Evolutionary conservation across 1,284 basidiomycete genomes (phyloP).

Genomic region (Puccinia coronata): DNA sequence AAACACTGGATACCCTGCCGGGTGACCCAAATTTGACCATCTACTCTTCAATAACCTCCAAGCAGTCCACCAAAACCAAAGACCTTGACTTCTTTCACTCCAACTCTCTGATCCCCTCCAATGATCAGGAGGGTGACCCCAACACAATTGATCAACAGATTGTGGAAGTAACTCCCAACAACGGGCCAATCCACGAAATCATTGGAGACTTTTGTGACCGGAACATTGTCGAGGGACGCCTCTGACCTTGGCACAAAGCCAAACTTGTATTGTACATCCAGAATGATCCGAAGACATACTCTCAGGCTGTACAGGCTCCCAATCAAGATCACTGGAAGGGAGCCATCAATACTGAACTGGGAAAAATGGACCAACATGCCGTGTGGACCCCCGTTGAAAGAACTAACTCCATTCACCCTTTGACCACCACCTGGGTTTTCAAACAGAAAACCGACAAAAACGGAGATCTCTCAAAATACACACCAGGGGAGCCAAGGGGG

Average conservation of each 20-base stretch:
- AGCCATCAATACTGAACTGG: background rate
- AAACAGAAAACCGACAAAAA: constrained; percentile 59
- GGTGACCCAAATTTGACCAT: too few relatives aligned
- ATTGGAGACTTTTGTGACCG: background rate
- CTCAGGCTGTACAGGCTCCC: background rate
- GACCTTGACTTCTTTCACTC: too few relatives aligned
- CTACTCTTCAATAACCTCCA: too few relatives aligned
- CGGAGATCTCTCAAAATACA: constrained; percentile 56
- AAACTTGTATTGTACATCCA: background rate
- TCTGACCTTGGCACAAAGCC: background rate
- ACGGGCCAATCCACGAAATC: background rate
- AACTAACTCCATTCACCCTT: constrained; percentile 52
- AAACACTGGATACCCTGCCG: too few relatives aligned
- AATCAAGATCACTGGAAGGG: background rate
- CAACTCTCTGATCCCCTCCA: too few relatives aligned
- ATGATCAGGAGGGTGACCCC: too few relatives aligned
- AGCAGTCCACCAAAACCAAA: too few relatives aligned
- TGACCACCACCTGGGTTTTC: constrained; percentile 59
- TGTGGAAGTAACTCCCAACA: background rate
- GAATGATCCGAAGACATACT: too few relatives aligned
- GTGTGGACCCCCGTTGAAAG: background rate
- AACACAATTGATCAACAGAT: background rate
- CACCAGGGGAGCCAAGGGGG: too few relatives aligned
- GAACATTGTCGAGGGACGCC: background rate
- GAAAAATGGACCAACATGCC: background rate